Base-by-base conservation (phyloP, 2,329 filamentous ascomycete species). In the Dryadomyces sulphureus region DNA sequence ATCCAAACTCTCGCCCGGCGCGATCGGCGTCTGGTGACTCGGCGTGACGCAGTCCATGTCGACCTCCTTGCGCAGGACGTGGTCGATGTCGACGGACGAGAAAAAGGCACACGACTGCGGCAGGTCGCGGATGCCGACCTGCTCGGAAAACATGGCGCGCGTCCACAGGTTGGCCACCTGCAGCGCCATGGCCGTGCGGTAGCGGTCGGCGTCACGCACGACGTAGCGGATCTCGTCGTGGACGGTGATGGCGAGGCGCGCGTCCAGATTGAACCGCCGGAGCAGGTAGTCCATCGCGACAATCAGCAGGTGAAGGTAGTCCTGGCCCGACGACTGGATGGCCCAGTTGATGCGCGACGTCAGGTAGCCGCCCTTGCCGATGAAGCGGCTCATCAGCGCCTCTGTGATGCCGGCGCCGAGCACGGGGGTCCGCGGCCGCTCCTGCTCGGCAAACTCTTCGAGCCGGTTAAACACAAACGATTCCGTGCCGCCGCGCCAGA, bases 261-360 rank as follows among this genome's bases (percentile, higher is more conserved):
- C 88, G 45, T 84, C 64, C 50, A 98, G 77, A 56, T 85, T 89
- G 68, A 84, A 98, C 5, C 81, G 83, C 2, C 87, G 77, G 45
- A 81, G 81, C 3, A 98, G 73, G 58, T 94, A 94, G 59, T 96
- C 89, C 93, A 98, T 98, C 14, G 79, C 73, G 3, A 96, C 77
- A 52, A 98, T 87, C 17, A 98, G 73, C 5, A 98, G 77, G 58
- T 98, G 92, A 2, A 98, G 75, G 61, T 98, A 98, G 62, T 98
- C 93, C 4, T 96, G 90, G 5, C 93, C 92, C 0, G 86, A 94
- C 1, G 89, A 95, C 58, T 98, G 92, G 54, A 98, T 96, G 3
- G 92, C 92, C 92, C 92, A 98, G 60, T 98, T 98, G 65, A 98
- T 96, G 30, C 93, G 81, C 17, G 84, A 93, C 1, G 92, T 95